Base-by-base conservation (phyloP, 2,329 filamentous ascomycete genomes). In the Clonostachys solani region DNA sequence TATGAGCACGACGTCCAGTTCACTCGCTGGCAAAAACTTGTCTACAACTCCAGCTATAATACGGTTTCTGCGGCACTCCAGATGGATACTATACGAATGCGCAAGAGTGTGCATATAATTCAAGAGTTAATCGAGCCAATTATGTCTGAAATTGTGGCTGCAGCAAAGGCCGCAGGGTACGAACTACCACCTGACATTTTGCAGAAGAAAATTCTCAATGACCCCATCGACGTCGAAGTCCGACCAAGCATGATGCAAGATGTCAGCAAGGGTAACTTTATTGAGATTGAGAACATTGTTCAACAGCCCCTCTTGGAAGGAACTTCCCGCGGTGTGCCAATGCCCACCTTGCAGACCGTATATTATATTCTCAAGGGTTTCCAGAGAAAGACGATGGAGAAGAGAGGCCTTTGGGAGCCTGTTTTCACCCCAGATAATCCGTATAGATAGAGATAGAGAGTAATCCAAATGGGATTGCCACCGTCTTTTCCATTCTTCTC, bases 161-260 rank as follows among this genome's bases (percentile, higher is more conserved):
- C 71, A 19, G 77, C 74, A 5, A 58, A 55, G 35, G 72, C 68
- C 9, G 59, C 54, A 5, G 75, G 76, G 0, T 60, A 71, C 5
- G 56, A 41, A 0, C 57, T 81, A 6, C 66, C 64, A 0, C 4
- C 3, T n/a, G 69, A 68, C 7, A 54, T 77, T 4, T 64, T 72
- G 16, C 66, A 76, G 17, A 51, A 56, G 5, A 68, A 73, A 52
- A 73, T 83, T 38, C 59, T 68, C 29, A 56, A 66, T 37, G 76
- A 82, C 62, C 74, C 75, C 1, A 59, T 73, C 17, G 69, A 73
- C 42, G 68, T 69, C 40, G 73, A 69, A 37, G 67, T 77, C 50
- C 65, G 67, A 50, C 79, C 77, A 1, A 79, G 75, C 52, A 81
- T 81, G 78, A 63, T 70, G 15, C 70, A 74, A 49, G 79, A 83